Evolutionary conservation across 441 rosid genomes (phyloP), one percentile per base, ranked within the genome.

Genomic region (Hura crepitans): DNA sequence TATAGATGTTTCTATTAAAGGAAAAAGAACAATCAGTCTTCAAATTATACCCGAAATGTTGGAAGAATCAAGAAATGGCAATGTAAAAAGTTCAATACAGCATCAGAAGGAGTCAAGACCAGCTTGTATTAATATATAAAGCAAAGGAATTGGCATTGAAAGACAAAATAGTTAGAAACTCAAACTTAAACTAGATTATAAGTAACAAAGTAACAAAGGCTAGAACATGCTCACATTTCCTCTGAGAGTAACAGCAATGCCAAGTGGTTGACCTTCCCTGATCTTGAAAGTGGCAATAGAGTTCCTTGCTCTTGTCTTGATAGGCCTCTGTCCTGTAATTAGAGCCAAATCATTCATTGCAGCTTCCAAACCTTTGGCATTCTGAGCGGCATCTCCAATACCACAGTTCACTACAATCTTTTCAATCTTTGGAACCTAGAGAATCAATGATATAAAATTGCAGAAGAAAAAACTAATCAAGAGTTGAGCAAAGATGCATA

Each of bases 331-430:
- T 72, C 99, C 97, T 15, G 88, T 82, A 51, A 94, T 90, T 62
- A 87, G 72, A 11, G 97, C 97, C 75, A 94, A 67, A 45, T 94
- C 96, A 59, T 79, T 87, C 80, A 94, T 80, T 28, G 97, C 97
- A 0, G 93, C 89, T 1, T 94, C 97, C 85, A 92, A 78, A 42
- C 97, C 97, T 79, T 94, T 94, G 13, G 96, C 85, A 70, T 74
- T 78, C 73, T 88, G 96, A 0, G 94, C 93, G 56, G 99, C 97
- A n/a, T 94, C 97, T 79, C 99, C 97, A 68, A 94, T 94, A 69
- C 99, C 99, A 76, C 97, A 94, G 69, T 90, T 94, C 81, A 94
- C 92, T 60, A 90, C 97, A 70, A 92, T 80, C 84, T 92, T 91
- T 61, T 87, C 86, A 28, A 90, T 56, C 82, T 91, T 91, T 0